Percentiles rank a stretch among this genome's conserved stretches.
phyloP scores from a whole-genome alignment of 2,329 filamentous ascomycete species.

The Emergomyces africanus region DNA sequence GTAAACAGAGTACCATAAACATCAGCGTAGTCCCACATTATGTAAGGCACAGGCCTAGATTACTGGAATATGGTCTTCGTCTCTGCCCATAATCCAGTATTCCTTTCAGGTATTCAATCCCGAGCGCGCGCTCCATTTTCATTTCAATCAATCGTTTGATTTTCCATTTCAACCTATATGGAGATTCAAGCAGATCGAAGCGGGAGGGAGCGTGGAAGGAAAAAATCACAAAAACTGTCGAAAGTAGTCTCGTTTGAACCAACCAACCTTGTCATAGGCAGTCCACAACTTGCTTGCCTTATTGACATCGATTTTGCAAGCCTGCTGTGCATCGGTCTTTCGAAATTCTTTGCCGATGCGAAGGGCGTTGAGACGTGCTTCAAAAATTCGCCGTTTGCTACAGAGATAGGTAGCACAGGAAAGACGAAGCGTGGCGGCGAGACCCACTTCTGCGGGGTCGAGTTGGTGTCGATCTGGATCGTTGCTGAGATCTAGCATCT shows the following conservation, averaged over 20 bases:
- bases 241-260: slow-evolving; percentile 52
- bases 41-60: not conserved
- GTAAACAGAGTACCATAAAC: not conserved
- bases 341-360: slow-evolving; percentile 68
- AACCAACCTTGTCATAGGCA: slow-evolving; percentile 75
- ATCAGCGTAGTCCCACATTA: not conserved
- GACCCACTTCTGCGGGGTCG: slow-evolving; percentile 61
- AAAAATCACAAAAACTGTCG: slow-evolving; percentile 27
- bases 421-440: slow-evolving; percentile 68
- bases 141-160: not conserved
- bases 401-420: slow-evolving; percentile 81
- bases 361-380: slow-evolving; percentile 55
- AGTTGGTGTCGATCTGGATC: slow-evolving; percentile 60
- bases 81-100: not conserved
- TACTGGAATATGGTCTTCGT: not conserved
- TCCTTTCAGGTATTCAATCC: not conserved
- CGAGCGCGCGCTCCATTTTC: not conserved
- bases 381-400: slow-evolving; percentile 86
- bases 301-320: slow-evolving; percentile 97
- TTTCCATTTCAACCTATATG: not conserved
- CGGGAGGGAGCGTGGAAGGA: not conserved
- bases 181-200: not conserved
- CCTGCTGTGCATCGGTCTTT: slow-evolving; percentile 90
- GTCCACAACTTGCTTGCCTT: slow-evolving; percentile 90
- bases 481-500: slow-evolving; percentile 58